Conservation (phyloP, 176 grass and related monocot genomes). For the Carex scoparia region DNA sequence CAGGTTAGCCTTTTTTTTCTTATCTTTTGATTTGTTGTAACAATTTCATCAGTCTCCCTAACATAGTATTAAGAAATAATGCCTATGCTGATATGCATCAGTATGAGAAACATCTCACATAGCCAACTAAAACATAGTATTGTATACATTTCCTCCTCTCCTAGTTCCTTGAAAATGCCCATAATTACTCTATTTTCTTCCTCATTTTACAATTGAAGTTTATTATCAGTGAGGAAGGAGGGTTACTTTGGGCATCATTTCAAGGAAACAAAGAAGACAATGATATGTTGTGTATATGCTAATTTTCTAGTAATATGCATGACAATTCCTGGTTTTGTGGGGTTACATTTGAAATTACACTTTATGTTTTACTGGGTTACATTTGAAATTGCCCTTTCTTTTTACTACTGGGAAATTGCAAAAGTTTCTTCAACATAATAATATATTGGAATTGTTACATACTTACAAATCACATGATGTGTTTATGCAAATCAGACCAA, state of each 20-base stretch:
- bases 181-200: not conserved
- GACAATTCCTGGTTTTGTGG: not conserved
- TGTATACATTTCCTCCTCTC: not conserved
- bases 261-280: not conserved
- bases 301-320: not conserved
- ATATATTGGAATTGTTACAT: not conserved
- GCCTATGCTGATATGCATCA: not conserved
- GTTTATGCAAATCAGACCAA: not conserved
- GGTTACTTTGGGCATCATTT: not conserved
- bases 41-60: not conserved
- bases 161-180: not conserved
- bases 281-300: not conserved
- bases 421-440: not conserved
- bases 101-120: not conserved
- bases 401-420: not conserved
- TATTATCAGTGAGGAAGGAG: not conserved
- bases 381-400: not conserved
- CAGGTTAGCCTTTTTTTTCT: slow-evolving; percentile 41
- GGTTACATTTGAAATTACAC: not conserved
- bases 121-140: not conserved
- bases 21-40: not conserved
- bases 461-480: not conserved
- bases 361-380: not conserved
- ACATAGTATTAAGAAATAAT: not conserved
- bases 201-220: not conserved